Percentiles rank a stretch among this genome's conserved stretches.
Conservation (phyloP, 768 basidiomycete genomes). For the Agaricus bisporus region DNA sequence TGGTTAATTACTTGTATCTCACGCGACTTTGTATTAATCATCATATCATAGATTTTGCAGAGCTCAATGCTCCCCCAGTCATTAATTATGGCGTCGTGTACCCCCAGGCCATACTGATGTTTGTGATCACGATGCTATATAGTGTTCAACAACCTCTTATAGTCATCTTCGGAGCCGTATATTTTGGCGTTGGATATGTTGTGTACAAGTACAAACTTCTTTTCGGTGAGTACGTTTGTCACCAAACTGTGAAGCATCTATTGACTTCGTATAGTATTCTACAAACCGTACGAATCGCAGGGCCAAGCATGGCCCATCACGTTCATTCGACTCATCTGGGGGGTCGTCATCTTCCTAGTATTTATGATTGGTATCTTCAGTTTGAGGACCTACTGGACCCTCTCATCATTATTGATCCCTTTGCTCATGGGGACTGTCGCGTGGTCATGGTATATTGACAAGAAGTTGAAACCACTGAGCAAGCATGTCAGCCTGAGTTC, state of each 20-base stretch:
- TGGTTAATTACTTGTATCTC: not conserved
- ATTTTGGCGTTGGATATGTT: constrained; percentile 93
- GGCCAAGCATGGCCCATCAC: constrained; percentile 99
- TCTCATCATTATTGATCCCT: constrained; percentile 60
- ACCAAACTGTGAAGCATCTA: not conserved
- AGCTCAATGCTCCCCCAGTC: constrained; percentile 95
- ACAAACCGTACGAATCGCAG: constrained; percentile 96
- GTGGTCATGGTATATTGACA: constrained; percentile 78
- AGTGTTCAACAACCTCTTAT: constrained; percentile 95
- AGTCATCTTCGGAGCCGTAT: constrained; percentile 89
- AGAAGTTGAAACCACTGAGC: constrained; percentile 65
- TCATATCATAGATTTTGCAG: constrained; percentile 71
- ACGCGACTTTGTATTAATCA: not conserved
- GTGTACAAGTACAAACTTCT: constrained; percentile 98
- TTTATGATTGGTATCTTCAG: constrained; percentile 98
- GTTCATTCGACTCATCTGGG: constrained; percentile 88
- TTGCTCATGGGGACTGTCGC: constrained; percentile 68
- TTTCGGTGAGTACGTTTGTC: constrained; percentile 57
- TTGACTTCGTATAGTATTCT: constrained; percentile 63
- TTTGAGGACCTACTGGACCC: constrained; percentile 39
- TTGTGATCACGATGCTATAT: constrained; percentile 91
- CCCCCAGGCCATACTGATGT: constrained; percentile 93
- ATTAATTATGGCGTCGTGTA: constrained; percentile 97
- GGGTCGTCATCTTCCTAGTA: constrained; percentile 84
- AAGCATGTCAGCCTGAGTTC: constrained; percentile 82